These are phyloP conservation scores for Alternaria triticimaculans DNA, from an alignment of 2,329 filamentous ascomycete species.

Conservation along the genomic window DNA sequence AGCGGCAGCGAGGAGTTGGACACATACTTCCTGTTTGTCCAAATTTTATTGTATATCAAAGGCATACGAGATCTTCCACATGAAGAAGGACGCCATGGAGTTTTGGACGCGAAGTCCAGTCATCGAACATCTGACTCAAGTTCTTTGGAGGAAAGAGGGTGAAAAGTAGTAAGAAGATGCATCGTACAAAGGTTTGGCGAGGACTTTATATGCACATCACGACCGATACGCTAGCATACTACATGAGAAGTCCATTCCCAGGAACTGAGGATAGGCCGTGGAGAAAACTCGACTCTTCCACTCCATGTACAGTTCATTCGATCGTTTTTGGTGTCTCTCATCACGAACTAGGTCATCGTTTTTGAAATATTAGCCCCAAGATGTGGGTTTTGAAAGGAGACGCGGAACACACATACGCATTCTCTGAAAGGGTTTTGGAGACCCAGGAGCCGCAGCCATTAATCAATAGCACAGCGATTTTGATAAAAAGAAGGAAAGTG, in stretches of 20 bases:
- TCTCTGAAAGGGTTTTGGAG: background rate
- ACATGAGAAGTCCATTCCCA: background rate
- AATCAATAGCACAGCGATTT: background rate
- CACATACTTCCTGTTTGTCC: background rate
- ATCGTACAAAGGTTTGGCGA: accelerated
- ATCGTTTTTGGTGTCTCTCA: background rate
- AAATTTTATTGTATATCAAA: accelerated
- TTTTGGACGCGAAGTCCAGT: too few species aligned
- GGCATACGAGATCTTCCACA: background rate
- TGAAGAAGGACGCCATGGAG: too few species aligned
- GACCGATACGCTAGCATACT: background rate
- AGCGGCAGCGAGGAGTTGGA: background rate
- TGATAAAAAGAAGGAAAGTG: background rate
- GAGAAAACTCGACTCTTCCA: background rate
- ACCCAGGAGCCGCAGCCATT: background rate
- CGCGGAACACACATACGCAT: background rate
- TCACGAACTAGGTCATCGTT: accelerated
- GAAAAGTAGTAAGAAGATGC: background rate
- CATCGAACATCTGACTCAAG: too few species aligned
- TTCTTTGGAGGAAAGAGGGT: too few species aligned
- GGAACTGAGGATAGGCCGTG: accelerated
- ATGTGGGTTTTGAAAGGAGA: background rate
- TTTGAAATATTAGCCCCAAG: background rate
- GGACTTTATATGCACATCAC: background rate
- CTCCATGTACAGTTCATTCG: background rate